Conservation (phyloP, 140 eudicot species). For the Oenanthe javanica region DNA sequence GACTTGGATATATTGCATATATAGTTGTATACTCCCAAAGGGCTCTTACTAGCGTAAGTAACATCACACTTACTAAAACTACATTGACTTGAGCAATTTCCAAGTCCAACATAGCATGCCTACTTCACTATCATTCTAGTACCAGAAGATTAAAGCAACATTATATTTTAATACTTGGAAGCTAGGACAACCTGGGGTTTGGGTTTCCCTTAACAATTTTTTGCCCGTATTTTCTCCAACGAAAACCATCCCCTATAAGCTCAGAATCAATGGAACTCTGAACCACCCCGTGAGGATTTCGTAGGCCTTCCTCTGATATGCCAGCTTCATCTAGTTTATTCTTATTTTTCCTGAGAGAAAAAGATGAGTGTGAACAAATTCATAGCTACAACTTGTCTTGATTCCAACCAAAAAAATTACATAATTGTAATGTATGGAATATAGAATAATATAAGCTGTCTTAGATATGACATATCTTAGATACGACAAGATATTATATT, state of each 20-base stretch:
- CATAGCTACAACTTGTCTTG: slow-evolving; percentile 5
- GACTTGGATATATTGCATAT: background rate
- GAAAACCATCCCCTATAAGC: slow-evolving; percentile 62
- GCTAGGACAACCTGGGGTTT: slow-evolving; percentile 58
- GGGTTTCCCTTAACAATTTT: slow-evolving; percentile 82
- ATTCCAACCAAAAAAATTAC: background rate
- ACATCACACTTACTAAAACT: background rate
- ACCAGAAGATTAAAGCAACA: background rate
- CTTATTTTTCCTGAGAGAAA: slow-evolving; percentile 36
- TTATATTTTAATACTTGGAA: background rate
- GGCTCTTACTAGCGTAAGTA: background rate
- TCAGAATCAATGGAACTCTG: slow-evolving; percentile 46
- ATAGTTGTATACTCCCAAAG: background rate
- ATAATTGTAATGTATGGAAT: background rate
- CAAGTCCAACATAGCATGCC: background rate
- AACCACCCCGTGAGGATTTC: slow-evolving; percentile 33
- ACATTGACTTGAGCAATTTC: background rate
- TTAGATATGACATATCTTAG: background rate
- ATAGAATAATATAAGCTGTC: background rate
- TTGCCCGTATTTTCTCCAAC: slow-evolving; percentile 98
- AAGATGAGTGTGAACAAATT: slow-evolving; percentile 6
- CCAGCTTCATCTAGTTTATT: slow-evolving; percentile 27
- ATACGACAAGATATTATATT: background rate
- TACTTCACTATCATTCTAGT: background rate
- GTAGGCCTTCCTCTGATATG: slow-evolving; percentile 30